Percentiles rank a stretch among this genome's conserved stretches.
phyloP scores from a whole-genome alignment of 345 rosid genomes.

The Erysimum cheiranthoides region DNA sequence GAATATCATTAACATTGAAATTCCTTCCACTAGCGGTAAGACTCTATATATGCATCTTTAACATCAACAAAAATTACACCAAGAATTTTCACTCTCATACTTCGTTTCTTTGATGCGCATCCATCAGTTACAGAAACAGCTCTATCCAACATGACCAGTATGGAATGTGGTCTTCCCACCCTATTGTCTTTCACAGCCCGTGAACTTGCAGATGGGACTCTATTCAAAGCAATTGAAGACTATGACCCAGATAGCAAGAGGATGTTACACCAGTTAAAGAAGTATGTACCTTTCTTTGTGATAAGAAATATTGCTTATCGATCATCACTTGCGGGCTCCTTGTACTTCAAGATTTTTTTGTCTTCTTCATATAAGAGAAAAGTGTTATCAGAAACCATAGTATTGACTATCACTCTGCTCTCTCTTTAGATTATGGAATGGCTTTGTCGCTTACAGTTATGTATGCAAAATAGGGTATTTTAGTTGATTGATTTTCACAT shows the following conservation, averaged over 20 bases:
- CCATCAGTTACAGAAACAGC: conserved; percentile 69
- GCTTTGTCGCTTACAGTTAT: conserved; percentile 6
- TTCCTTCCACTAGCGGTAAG: conserved; percentile 81
- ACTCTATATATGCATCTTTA: conserved; percentile 21
- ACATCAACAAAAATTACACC: not conserved
- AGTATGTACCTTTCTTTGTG: conserved; percentile 52
- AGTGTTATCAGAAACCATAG: not conserved
- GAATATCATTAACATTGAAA: conserved; percentile 86
- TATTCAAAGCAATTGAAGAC: conserved; percentile 92
- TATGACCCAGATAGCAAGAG: conserved; percentile 97
- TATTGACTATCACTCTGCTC: conserved; percentile 9
- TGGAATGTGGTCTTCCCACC: conserved; percentile 93
- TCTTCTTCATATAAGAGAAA: not conserved
- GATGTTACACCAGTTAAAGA: conserved; percentile 72
- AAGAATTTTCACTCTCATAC: conserved; percentile 20
- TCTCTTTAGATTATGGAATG: not conserved
- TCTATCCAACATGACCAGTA: conserved; percentile 68
- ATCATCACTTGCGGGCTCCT: conserved; percentile 25
- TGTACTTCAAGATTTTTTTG: not conserved
- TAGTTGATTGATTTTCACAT: conserved; percentile 5
- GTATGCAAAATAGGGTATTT: conserved; percentile 12
- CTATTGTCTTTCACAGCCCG: conserved; percentile 94
- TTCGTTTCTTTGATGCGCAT: conserved; percentile 54
- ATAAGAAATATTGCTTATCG: conserved; percentile 4
- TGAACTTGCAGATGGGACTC: conserved; percentile 93